Evolutionary conservation across 257 asterid species (phyloP), one percentile per base, ranked within the genome.

Genomic region (Prunella vulgaris): DNA sequence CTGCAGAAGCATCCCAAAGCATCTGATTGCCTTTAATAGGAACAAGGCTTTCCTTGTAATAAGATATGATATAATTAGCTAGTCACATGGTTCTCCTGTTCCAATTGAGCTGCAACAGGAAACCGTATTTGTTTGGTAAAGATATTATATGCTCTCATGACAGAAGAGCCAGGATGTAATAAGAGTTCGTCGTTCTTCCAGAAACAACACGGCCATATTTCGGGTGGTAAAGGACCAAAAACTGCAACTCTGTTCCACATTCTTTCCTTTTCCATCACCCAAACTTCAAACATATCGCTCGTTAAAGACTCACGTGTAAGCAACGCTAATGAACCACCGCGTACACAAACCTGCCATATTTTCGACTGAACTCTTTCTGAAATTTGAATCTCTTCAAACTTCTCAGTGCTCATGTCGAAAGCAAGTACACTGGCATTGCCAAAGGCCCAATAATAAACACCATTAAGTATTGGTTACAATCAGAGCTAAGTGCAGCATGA

Each of bases 391-490:
- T 76, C 73, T 7, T 33, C 27, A 66, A 84, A 71, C 24, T 6
- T 72, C 66, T 84, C 86, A 18, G 33, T 69, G 4, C 53, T 52
- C 79, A 79, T 79, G 48, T 81, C 82, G 17, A 81, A 81, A 12
- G 79, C 79, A 32, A 79, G 71, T 0, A 84, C 24, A 56, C 56
- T 64, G 18, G 57, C 13, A 5, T 22, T 69, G 18, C 62, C 75
- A 33, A 69, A 48, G 15, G 69, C 63, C 89, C 86, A 84, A 44
- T 81, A 84, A 33, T 84, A 84, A 33, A 71, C 66, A 33, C 86
- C 86, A 30, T 79, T 68, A 71, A 79, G 67, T 54, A 84, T 1
- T 81, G 72, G 46, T 79, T 75, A 40, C 83, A 72, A 4, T 51
- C 63, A 25, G 18, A 42, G 76, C 21, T n/a, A n/a, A 3, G 46